Evolutionary conservation across 2,329 filamentous ascomycete species (phyloP), one percentile per base, ranked within the genome.

Genomic region (Penicillium sp.): DNA sequence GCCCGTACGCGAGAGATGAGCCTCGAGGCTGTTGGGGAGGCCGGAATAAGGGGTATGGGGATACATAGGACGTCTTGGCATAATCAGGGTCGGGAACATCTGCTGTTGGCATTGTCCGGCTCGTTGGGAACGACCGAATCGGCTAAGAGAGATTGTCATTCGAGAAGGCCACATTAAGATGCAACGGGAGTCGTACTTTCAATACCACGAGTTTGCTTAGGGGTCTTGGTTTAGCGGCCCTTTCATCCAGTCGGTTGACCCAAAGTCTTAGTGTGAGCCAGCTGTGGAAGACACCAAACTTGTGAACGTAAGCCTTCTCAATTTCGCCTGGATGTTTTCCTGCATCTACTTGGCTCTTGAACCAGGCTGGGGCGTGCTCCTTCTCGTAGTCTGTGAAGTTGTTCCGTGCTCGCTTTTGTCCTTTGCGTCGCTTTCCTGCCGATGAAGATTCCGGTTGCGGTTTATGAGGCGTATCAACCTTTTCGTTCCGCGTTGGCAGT

Each of bases 361-460:
- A 40, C 53, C 53, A 55, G 9, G 19, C 33, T 22, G 53, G 53
- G 3, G 35, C 53, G 4, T 51, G 40, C 6, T 51, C 19, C 10
- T 22, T 51, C 31, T 55, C 53, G 9, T 51, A 50, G 5, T 51
- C 40, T 7, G 53, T 55, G 41, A 55, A 55, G 40, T 51, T 55
- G 4, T 51, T 51, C 4, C 53, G 40, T 12, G 22, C 31, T 35
- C 53, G 40, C 16, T 40, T 44, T 4, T 28, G 10, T 17, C 28
- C 30, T 25, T 26, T 31, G 12, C 8, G 33, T 38, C 12, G 26
- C n/a, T 30, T 41, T 19, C 35, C 35, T 31, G n/a, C 14, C 5
- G 17, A n/a, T 4, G 46, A 41, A 26, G 17, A 40, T 17, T 9
- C 7, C 11, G 25, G 36, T 28, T 14, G 19, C 4, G 17, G 37